These are phyloP conservation scores for Trypanosoma conorhini DNA, from an alignment of 208 protist genomes.

Conservation along the genomic window DNA sequence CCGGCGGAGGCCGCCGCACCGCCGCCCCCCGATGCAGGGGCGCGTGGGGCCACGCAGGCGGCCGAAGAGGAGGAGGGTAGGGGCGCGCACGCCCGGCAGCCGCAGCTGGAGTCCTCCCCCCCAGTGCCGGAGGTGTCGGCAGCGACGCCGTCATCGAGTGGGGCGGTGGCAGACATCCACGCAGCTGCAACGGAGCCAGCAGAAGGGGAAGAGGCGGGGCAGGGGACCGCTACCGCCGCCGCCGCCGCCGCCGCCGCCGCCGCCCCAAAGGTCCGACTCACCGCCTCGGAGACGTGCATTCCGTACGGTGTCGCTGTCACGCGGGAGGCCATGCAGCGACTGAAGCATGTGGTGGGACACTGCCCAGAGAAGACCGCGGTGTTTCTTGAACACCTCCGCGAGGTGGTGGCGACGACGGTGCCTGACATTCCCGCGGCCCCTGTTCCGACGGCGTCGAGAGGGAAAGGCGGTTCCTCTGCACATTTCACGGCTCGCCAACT, in stretches of 20 bases:
- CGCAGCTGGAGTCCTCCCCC: neutral
- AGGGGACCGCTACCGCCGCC: neutral
- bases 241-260: conserved; percentile 8
- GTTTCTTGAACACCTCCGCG: conserved; percentile 25
- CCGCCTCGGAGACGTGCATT: conserved; percentile 28
- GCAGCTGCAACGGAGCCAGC: too few species aligned
- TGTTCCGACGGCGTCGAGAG: neutral
- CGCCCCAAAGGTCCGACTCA: neutral
- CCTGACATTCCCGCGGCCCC: neutral
- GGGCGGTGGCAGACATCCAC: too few species aligned
- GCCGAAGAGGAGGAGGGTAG: neutral
- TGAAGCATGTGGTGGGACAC: conserved; percentile 30
- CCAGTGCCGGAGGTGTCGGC: neutral
- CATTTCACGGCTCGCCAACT: conserved; percentile 33
- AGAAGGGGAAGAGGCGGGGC: too few species aligned
- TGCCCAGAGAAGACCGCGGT: conserved; percentile 45
- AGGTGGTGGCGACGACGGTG: conserved; percentile 1
- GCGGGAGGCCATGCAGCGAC: conserved; percentile 39
- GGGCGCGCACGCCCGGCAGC: neutral
- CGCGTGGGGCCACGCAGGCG: conserved; percentile 5
- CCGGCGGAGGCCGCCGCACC: neutral
- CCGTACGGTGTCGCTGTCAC: conserved; percentile 41
- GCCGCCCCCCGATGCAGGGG: neutral
- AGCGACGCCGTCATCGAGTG: too few species aligned
- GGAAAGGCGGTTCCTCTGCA: conserved; percentile 1